These are phyloP conservation scores for Alternaria tenuissima DNA, from an alignment of 2,329 filamentous ascomycete genomes.

Conservation along the genomic window DNA sequence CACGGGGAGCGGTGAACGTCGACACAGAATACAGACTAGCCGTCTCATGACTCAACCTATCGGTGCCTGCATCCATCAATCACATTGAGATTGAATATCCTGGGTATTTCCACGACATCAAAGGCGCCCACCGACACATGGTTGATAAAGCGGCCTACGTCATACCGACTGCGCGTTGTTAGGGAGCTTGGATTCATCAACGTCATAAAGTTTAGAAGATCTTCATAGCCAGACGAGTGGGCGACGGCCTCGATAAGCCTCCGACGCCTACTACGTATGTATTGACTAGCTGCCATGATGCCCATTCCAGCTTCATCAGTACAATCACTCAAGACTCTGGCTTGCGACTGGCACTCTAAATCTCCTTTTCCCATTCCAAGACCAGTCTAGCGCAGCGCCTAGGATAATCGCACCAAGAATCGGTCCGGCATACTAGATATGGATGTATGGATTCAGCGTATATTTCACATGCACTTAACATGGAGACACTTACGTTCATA, in stretches of 20 bases:
- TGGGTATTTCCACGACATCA: not conserved
- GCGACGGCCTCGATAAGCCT: not conserved
- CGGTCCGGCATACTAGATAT: constrained; percentile 32
- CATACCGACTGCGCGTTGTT: not conserved
- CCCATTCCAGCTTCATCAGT: not conserved
- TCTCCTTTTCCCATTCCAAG: constrained; percentile 32
- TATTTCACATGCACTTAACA: too few relatives aligned
- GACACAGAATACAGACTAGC: constrained; percentile 5
- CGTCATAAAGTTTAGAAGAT: not conserved
- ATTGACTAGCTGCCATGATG: not conserved
- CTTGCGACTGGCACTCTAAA: constrained; percentile 31
- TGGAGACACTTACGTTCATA: constrained; percentile 24
- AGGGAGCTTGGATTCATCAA: not conserved
- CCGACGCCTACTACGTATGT: not conserved
- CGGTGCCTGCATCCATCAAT: constrained; percentile 7
- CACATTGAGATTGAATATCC: not conserved
- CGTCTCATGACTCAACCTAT: not conserved
- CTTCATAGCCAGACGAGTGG: not conserved
- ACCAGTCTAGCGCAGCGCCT: constrained; percentile 34
- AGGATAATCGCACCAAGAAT: constrained; percentile 32
- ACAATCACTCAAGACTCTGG: not conserved
- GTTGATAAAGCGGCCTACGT: not conserved
- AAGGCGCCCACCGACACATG: not conserved
- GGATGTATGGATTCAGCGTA: too few relatives aligned
- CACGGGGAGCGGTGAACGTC: constrained; percentile 11